Evolutionary conservation across 2,329 filamentous ascomycete species (phyloP).

Genomic region (Aspergillus sp.): DNA sequence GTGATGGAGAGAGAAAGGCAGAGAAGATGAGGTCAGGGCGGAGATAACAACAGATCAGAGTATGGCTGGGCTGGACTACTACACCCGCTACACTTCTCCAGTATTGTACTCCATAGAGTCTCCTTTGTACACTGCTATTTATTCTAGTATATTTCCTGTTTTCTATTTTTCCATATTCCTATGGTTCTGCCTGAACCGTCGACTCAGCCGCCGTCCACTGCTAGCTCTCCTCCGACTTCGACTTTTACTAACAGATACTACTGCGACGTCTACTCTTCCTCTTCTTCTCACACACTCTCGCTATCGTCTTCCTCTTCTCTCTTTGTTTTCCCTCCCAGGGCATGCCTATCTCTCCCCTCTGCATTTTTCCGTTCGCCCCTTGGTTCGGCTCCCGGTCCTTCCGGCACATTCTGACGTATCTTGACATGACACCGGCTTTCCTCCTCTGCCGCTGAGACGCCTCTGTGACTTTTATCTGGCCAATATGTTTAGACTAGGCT

Average conservation of each 20-base stretch:
- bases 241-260: too few species aligned
- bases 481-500: slow-evolving; percentile 34
- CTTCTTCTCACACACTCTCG: slow-evolving; percentile 1
- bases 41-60: too few species aligned
- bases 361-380: background rate
- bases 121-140: too few species aligned
- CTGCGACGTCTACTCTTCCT: background rate
- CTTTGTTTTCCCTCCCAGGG: background rate
- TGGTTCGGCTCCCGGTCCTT: background rate
- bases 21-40: background rate
- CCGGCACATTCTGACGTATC: background rate
- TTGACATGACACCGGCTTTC: background rate
- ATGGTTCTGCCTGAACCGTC: too few species aligned
- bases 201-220: too few species aligned
- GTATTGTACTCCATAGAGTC: too few species aligned
- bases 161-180: too few species aligned
- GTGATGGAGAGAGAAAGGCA: background rate
- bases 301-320: slow-evolving; percentile 1
- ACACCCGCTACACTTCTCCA: too few species aligned
- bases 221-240: too few species aligned
- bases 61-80: too few species aligned
- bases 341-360: slow-evolving; percentile 1
- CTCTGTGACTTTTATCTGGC: background rate
- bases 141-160: too few species aligned
- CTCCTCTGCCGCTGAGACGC: background rate